Evolutionary conservation across 768 basidiomycete genomes (phyloP).

Genomic region (Austroboletus festivus): DNA sequence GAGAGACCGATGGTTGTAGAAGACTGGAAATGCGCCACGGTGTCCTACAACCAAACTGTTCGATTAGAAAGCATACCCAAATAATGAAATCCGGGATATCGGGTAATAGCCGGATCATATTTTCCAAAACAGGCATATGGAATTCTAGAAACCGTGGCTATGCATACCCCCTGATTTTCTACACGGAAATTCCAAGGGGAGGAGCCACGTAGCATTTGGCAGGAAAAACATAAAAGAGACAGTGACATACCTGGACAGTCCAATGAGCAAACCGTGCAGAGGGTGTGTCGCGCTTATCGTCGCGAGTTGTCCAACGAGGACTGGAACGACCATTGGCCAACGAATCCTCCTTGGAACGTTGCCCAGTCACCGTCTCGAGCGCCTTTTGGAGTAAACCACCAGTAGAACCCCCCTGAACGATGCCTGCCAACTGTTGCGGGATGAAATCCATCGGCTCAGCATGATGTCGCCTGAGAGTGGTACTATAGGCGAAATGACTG

Average conservation of each 20-base stretch:
- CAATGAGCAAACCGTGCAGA: conserved; percentile 68
- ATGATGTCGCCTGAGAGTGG: conserved; percentile 69
- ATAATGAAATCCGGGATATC: not conserved
- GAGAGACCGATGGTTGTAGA: conserved; percentile 62
- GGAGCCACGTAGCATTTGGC: not conserved
- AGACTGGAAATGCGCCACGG: conserved; percentile 67
- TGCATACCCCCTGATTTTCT: conserved; percentile 9
- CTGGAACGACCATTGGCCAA: conserved; percentile 21
- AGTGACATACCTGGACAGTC: conserved; percentile 60
- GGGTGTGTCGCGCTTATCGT: conserved; percentile 45
- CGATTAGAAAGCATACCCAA: conserved; percentile 6
- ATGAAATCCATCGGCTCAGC: conserved; percentile 39
- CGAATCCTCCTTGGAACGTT: conserved; percentile 22
- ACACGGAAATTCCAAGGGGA: conserved; percentile 1
- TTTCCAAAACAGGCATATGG: too few species aligned
- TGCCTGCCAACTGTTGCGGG: conserved; percentile 37
- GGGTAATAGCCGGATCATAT: not conserved
- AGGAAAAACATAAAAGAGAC: not conserved
- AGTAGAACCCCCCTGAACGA: conserved; percentile 37
- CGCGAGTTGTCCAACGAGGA: conserved; percentile 22
- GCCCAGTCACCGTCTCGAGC: conserved; percentile 34
- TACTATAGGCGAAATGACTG: conserved; percentile 80
- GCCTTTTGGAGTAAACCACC: conserved; percentile 49
- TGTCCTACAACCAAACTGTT: conserved; percentile 49
- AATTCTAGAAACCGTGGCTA: conserved; percentile 13